Evolutionary conservation across 768 basidiomycete species (phyloP), one percentile per base, ranked within the genome.

Genomic region (Ramaria rubella): DNA sequence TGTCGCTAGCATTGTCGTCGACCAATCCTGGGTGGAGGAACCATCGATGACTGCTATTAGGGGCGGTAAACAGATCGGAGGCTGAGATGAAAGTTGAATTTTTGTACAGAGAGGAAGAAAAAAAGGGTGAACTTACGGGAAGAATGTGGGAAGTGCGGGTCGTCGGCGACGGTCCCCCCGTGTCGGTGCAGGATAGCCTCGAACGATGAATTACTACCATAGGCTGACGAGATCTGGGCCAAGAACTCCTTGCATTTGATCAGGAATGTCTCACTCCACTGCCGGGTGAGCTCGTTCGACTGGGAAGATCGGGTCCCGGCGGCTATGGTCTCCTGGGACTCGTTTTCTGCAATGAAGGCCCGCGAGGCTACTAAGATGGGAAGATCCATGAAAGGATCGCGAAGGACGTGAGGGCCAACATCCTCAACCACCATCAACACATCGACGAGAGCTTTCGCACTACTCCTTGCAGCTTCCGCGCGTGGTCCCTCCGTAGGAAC

Each of bases 361-460:
- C 42, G 42, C 21, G 26, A 38, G 29, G 58, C 58, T 3, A 54
- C 24, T n/a, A 46, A 38, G n/a, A 58, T 40, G 19, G 58, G 42
- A 27, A 54, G 38, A 33, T 44, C 52, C 51, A 58, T 36, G 43
- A 58, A 58, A n/a, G 58, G 44, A 21, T 54, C 43, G 21, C 52
- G 19, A 27, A 48, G 44, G n/a, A 52, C 21, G 15, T 15, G 8
- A n/a, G 29, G 40, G 27, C 31, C 30, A 17, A 53, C 52, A 26
- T 45, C 51, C 24, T 54, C 19, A n/a, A 58, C 34, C 4, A 43
- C 30, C 21, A 53, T 45, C 30, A 53, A 21, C 15, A 53, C 36
- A 38, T 58, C 50, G n/a, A 43, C 38, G 17, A 58, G 7, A 19
- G 6, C 29, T 27, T 52, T 58, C 17, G 51, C 50, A n/a, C 40